phyloP scores from a whole-genome alignment of 805 yeast species.

The Candida mattraensis region DNA sequence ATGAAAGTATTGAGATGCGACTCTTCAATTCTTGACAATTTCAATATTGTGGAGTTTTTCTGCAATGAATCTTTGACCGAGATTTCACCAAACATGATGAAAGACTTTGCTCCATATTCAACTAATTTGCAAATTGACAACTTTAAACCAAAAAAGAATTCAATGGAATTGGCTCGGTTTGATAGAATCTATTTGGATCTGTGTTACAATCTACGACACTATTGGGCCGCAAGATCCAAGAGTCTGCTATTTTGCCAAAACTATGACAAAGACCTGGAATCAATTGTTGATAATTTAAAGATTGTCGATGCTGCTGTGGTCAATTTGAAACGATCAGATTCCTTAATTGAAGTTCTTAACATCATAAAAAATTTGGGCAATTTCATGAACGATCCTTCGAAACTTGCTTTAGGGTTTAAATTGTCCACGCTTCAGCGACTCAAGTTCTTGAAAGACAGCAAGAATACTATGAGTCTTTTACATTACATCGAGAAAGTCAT shows the following conservation, averaged over 20 bases:
- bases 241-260: slow-evolving; percentile 55
- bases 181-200: slow-evolving; percentile 70
- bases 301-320: slow-evolving; percentile 60
- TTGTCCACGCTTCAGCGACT: slow-evolving; percentile 67
- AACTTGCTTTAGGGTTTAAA: slow-evolving; percentile 69
- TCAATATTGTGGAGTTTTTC: slow-evolving; percentile 67
- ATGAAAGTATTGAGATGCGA: slow-evolving; percentile 61
- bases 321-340: slow-evolving; percentile 49
- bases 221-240: slow-evolving; percentile 73
- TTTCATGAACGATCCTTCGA: slow-evolving; percentile 72
- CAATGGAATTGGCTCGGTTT: slow-evolving; percentile 59
- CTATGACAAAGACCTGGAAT: slow-evolving; percentile 66
- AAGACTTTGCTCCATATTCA: slow-evolving; percentile 64
- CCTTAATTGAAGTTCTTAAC: slow-evolving; percentile 58
- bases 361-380: slow-evolving; percentile 75
- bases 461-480: slow-evolving; percentile 66
- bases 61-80: slow-evolving; percentile 64
- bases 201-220: slow-evolving; percentile 63
- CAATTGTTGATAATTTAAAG: slow-evolving; percentile 54
- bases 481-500: slow-evolving; percentile 73
- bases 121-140: slow-evolving; percentile 42
- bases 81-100: slow-evolving; percentile 53
- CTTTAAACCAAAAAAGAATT: slow-evolving; percentile 52
- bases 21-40: slow-evolving; percentile 47
- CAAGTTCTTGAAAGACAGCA: slow-evolving; percentile 68